Conservation (phyloP, 2,329 filamentous ascomycete genomes). For the Exophiala spinifera region DNA sequence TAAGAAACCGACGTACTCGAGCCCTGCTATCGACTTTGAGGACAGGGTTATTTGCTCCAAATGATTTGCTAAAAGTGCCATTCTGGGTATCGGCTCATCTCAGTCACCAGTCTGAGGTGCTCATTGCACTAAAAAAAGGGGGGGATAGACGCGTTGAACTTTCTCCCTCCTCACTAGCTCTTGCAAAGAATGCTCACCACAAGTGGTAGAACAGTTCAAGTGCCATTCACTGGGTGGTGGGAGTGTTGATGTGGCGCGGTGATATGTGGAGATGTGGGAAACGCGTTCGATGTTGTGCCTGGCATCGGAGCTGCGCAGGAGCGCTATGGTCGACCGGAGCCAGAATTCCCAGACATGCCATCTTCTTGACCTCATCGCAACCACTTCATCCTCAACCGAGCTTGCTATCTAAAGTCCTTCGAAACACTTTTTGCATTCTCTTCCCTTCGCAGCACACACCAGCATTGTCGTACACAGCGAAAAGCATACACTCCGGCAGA, state of each 20-base stretch:
- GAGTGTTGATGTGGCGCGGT: slow-evolving; percentile 7
- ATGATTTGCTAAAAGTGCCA: slow-evolving; percentile 68
- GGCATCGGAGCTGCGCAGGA: slow-evolving; percentile 6
- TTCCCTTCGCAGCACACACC: neutral
- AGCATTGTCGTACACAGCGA: no score
- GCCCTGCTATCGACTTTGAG: slow-evolving; percentile 70
- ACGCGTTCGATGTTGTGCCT: slow-evolving; percentile 14
- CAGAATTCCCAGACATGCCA: slow-evolving; percentile 3
- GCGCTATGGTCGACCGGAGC: slow-evolving; percentile 9
- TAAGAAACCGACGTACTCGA: slow-evolving; percentile 57
- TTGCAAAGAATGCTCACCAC: no score
- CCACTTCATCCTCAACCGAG: neutral
- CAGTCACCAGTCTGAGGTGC: neutral
- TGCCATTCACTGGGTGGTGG: neutral
- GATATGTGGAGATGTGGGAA: neutral
- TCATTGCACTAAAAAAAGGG: neutral
- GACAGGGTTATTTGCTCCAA: slow-evolving; percentile 74
- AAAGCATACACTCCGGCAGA: no score
- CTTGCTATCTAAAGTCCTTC: neutral
- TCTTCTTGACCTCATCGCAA: slow-evolving; percentile 15
- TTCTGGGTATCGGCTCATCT: slow-evolving; percentile 34
- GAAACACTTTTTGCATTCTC: neutral
- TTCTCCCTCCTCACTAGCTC: neutral
- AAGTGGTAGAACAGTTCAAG: neutral
- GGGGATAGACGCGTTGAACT: neutral